Base-by-base conservation (phyloP, 1,284 basidiomycete genomes). In the Phellopilus nigrolimitatus region DNA sequence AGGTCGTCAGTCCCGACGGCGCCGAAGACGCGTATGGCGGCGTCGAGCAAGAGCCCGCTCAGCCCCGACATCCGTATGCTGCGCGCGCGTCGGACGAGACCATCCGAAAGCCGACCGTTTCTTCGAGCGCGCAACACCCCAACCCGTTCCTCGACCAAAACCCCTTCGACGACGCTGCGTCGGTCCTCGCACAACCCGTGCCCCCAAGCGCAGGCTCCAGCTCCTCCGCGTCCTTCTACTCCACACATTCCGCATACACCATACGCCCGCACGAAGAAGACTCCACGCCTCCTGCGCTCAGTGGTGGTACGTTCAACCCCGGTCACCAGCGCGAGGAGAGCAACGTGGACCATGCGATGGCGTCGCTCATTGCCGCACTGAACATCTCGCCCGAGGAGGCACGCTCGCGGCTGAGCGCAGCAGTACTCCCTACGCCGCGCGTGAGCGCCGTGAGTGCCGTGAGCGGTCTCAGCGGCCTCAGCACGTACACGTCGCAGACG, bases 1-100 rank as follows among this genome's bases (percentile, higher is more conserved):
- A 56, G 27, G 54, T 56, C 38, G 36, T 56, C n/a, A 56, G 49
- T 44, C 54, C 54, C n/a, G 54, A 52, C 13, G 50, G 49, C 15
- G 36, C 28, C 13, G 47, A 49, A n/a, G 41, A 51, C 21, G 54
- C 37, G 10, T 51, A 52, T 31, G 54, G 43, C 10, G 54, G 50
- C 10, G 21, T 48, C 17, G 37, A 33, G n/a, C 45, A 55, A n/a
- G n/a, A n/a, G n/a, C n/a, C n/a, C n/a, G n/a, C n/a, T n/a, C n/a
- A n/a, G 17, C 31, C 49, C 7, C 19, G 30, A 31, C 31, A 44
- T 27, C 49, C 39, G 24, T 19, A 45, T 27, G 28, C 48, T 17
- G 15, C 42, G 12, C 47, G 47, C 21, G 33, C 28, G 15, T 51
- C 48, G 4, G 36, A 42, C 27, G 46, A 43, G 15, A 47, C 49